These are phyloP conservation scores for Alternaria triticina DNA, from an alignment of 2,329 filamentous ascomycete species.

Conservation along the genomic window DNA sequence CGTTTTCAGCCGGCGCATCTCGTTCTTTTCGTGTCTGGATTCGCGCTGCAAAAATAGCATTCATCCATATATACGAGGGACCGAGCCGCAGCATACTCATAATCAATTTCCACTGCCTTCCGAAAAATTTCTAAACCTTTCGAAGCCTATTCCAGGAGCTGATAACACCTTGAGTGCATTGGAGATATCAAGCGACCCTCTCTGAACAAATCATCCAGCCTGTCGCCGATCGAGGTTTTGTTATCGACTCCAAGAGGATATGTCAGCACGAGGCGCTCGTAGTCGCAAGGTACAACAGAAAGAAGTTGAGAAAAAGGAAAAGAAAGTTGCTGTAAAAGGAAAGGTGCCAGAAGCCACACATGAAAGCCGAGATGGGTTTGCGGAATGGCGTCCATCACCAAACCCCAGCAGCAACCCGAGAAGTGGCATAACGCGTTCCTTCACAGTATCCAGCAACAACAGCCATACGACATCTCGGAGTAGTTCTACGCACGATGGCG, in stretches of 20 bases:
- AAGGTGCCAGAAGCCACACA: constrained; percentile 32
- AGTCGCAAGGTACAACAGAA: constrained; percentile 50
- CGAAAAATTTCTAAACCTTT: background rate
- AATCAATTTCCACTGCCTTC: background rate
- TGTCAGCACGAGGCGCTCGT: constrained; percentile 50
- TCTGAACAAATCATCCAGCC: background rate
- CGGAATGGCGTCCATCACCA: constrained; percentile 37
- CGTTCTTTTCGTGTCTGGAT: background rate
- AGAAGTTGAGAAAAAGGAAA: constrained; percentile 50
- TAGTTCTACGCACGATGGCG: constrained; percentile 34
- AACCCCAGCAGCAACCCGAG: constrained; percentile 26
- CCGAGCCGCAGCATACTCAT: background rate
- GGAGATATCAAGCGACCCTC: background rate
- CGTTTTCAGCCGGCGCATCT: background rate
- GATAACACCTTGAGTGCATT: background rate
- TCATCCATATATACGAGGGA: background rate
- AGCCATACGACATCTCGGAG: constrained; percentile 39
- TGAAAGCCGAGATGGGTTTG: constrained; percentile 35
- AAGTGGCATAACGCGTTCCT: constrained; percentile 31
- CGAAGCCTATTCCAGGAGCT: background rate
- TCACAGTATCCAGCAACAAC: constrained; percentile 37
- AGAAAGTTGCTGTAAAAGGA: constrained; percentile 41
- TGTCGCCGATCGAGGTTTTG: background rate
- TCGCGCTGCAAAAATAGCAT: background rate
- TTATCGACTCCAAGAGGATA: constrained; percentile 15